Evolutionary conservation across 129 eudicot genomes (phyloP), one percentile per base, ranked within the genome.

Genomic region (Centella asiatica): DNA sequence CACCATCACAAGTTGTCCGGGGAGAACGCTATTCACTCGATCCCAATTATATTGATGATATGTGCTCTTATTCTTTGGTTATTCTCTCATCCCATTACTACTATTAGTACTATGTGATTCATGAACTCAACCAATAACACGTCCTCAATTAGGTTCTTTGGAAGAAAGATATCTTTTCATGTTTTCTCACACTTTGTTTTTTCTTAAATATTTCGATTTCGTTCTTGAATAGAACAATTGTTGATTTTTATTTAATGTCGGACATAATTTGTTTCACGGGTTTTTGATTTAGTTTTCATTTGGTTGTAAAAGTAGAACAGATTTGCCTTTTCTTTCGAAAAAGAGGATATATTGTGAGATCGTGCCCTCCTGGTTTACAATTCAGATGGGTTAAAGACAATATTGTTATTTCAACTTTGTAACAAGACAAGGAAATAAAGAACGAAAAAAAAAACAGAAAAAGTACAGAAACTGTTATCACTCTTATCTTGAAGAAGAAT

Each of bases 51-150:
- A 28, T 34, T 64, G 57, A 50, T 64, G 39, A 31, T 64, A 4
- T 64, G 56, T 31, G 57, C 44, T 29, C 15, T 64, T 44, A 34
- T 47, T 45, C 68, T 64, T 20, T 64, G 68, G 68, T 47, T 64
- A 11, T 66, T 66, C 37, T 37, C 51, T 26, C 62, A 52, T 53
- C 61, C 71, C 14, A 33, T 5, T 57, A 33, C 25, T 57, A 36
- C 10, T 33, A 2, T 3, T 4, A 33, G 25, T 55, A 1, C 28
- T 33, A 24, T 29, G 6, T 40, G 50, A 15, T 12, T 5, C 24
- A 28, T 3, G 2, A 11, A 18, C 62, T n/a, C 24, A n/a, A 20
- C 6, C 28, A 24, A 20, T 9, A 8, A 18, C 10, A 4, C 7
- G 0, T 34, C 20, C 2, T 11, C 1, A 57, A 4, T 6, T 1